Percentiles rank a stretch among this genome's conserved stretches.
These are phyloP conservation scores for Penicillium sp. DNA, from an alignment of 2,329 filamentous ascomycete genomes.

Conservation along the genomic window DNA sequence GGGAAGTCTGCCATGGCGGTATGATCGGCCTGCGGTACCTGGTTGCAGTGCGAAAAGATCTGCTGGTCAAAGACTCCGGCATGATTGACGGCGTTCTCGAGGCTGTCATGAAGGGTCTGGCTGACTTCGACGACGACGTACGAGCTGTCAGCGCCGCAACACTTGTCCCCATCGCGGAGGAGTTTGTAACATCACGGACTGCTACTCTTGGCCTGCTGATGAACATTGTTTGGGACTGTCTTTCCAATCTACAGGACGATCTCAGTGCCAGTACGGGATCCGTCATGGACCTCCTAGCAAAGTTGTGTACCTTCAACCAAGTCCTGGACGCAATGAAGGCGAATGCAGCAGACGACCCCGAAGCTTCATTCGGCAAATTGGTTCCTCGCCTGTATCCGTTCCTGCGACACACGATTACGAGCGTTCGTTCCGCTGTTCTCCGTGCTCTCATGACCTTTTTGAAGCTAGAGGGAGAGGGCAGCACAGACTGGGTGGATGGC, in stretches of 20 bases:
- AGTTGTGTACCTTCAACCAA: constrained; percentile 89
- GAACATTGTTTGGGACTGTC: constrained; percentile 94
- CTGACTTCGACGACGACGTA: constrained; percentile 90
- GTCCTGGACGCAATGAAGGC: constrained; percentile 91
- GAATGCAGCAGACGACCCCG: constrained; percentile 77
- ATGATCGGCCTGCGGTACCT: constrained; percentile 97
- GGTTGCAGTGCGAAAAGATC: constrained; percentile 88
- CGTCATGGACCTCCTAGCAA: constrained; percentile 97
- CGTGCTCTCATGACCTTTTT: constrained; percentile 92
- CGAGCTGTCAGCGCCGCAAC: constrained; percentile 97
- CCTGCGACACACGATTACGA: constrained; percentile 93
- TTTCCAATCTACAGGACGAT: constrained; percentile 95
- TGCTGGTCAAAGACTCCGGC: constrained; percentile 76
- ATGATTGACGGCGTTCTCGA: constrained; percentile 91
- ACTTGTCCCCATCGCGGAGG: constrained; percentile 89
- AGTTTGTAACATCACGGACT: constrained; percentile 84
- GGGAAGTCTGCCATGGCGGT: constrained; percentile 95
- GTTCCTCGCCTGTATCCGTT: constrained; percentile 95
- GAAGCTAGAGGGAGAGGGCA: constrained; percentile 73
- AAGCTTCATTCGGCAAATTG: constrained; percentile 86
- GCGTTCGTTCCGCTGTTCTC: constrained; percentile 86
- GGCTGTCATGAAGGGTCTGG: constrained; percentile 92
- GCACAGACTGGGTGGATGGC: constrained; percentile 88
- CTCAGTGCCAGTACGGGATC: constrained; percentile 95
- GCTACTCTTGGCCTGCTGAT: constrained; percentile 76